Conservation (phyloP, 139 green algal species). For the Edaphochlamys debaryana region DNA sequence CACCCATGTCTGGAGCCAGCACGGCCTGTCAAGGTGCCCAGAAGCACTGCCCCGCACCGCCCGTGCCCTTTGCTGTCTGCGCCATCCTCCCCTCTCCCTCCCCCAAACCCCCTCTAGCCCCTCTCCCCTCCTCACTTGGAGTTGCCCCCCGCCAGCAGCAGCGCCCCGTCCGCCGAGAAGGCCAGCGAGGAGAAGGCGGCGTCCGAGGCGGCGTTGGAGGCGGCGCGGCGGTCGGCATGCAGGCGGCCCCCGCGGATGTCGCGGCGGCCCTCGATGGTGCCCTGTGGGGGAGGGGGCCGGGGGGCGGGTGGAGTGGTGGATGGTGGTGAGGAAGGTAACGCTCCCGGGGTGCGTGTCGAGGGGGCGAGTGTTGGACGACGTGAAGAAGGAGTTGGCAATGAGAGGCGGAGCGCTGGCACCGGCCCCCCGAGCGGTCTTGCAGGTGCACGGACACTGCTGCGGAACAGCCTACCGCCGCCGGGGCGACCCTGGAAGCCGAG, state of each 20-base stretch:
- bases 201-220: slow-evolving; percentile 74
- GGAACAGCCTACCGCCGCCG: too few relatives aligned
- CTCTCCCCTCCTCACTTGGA: slow-evolving; percentile 24
- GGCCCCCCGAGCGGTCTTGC: too few relatives aligned
- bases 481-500: too few relatives aligned
- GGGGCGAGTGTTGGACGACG: background rate
- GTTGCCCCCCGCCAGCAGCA: slow-evolving; percentile 86
- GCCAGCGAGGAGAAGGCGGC: slow-evolving; percentile 87
- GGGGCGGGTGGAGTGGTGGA: too few relatives aligned
- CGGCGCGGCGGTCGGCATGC: slow-evolving; percentile 73
- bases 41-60: too few relatives aligned
- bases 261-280: slow-evolving; percentile 84
- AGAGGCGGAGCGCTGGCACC: too few relatives aligned
- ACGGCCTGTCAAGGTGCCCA: too few relatives aligned
- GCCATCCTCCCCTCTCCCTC: background rate
- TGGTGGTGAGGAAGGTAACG: too few relatives aligned
- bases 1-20: too few relatives aligned
- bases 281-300: slow-evolving; percentile 55
- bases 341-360: too few relatives aligned
- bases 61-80: too few relatives aligned
- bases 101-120: background rate
- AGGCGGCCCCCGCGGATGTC: slow-evolving; percentile 89
- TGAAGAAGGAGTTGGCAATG: background rate
- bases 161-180: slow-evolving; percentile 91
- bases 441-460: too few relatives aligned